Evolutionary conservation across 2,329 filamentous ascomycete species (phyloP), one percentile per base, ranked within the genome.

Genomic region (Helminthosporium solani): DNA sequence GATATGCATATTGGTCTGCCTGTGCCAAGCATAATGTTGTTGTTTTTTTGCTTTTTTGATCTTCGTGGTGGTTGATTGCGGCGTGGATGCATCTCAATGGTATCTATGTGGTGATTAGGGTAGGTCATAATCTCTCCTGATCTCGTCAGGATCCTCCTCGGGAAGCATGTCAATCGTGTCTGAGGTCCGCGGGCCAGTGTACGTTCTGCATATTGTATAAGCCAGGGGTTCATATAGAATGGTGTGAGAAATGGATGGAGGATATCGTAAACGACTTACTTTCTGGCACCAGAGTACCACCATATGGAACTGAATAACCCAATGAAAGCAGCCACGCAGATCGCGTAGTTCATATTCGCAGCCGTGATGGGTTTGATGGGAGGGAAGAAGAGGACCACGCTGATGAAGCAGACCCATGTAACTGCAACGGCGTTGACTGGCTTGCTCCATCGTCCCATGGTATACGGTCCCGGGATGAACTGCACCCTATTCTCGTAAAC

Each of bases 371-470:
- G 73, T 27, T 67, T 68, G n/a, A 64, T 55, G 1, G 72, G 67
- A 3, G 74, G 74, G 66, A 75, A 76, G 63, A 76, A 81, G 15
- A 85, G 68, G n/a, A 85, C 75, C 8, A 79, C 71, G 54, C 79
- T 83, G 53, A 85, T 84, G 57, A 85, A 83, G 20, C 76, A 52
- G 3, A 84, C 81, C 83, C 83, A 85, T 3, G 68, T 64, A n/a
- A 82, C 74, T 1, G 82, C 79, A 11, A 83, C 64, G 6, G 70
- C 68, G 52, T 84, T 85, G 41, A 84, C 63, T 1, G 75, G 73
- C 39, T 73, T 74, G 42, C 78, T 77, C 78, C 77, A 82, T 52
- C 56, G 71, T 0, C 80, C 81, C 42, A 84, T 74, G 0, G 76
- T 80, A 56, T 78, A 83, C 2, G 80, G 81, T 0, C 81, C 82